Percentiles rank a stretch among this genome's conserved stretches.
phyloP scores from a whole-genome alignment of 2,329 filamentous ascomycete genomes.

The Aspergillus ochraceoroseus region DNA sequence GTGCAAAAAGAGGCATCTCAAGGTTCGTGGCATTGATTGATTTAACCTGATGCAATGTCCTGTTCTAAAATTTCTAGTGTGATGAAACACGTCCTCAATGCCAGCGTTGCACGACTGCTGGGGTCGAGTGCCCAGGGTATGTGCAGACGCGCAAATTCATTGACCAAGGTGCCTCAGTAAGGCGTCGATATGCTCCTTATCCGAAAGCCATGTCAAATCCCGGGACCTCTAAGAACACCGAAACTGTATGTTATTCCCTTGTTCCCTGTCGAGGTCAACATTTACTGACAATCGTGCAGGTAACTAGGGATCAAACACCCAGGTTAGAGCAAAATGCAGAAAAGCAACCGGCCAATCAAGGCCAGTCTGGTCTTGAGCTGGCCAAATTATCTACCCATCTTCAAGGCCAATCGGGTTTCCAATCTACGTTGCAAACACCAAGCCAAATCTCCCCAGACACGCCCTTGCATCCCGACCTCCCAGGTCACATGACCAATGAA shows the following conservation, averaged over 20 bases:
- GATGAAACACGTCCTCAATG: constrained; percentile 40
- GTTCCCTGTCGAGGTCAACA: background rate
- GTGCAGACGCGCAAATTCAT: constrained; percentile 43
- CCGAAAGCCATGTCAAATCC: constrained; percentile 21
- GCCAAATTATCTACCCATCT: background rate
- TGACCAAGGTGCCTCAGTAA: constrained; percentile 41
- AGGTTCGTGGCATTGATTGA: constrained; percentile 24
- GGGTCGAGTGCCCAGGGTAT: constrained; percentile 42
- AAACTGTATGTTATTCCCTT: constrained; percentile 7
- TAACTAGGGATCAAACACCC: background rate
- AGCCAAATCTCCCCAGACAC: background rate
- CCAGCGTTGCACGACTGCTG: constrained; percentile 36
- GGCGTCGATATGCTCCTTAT: constrained; percentile 39
- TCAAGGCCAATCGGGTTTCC: background rate
- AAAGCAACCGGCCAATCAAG: background rate
- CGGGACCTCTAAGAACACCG: constrained; percentile 5
- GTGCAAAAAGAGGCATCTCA: constrained; percentile 40
- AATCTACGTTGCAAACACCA: background rate
- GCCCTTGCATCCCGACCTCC: background rate
- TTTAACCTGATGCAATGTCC: background rate
- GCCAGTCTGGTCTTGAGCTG: background rate
- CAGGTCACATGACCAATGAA: background rate
- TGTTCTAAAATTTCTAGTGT: constrained; percentile 27
- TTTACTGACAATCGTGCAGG: background rate
- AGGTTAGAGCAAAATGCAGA: background rate